Percentiles rank a stretch among this genome's conserved stretches.
These are phyloP conservation scores for Cladosporium sp. DNA, from an alignment of 2,329 filamentous ascomycete genomes.

Conservation along the genomic window DNA sequence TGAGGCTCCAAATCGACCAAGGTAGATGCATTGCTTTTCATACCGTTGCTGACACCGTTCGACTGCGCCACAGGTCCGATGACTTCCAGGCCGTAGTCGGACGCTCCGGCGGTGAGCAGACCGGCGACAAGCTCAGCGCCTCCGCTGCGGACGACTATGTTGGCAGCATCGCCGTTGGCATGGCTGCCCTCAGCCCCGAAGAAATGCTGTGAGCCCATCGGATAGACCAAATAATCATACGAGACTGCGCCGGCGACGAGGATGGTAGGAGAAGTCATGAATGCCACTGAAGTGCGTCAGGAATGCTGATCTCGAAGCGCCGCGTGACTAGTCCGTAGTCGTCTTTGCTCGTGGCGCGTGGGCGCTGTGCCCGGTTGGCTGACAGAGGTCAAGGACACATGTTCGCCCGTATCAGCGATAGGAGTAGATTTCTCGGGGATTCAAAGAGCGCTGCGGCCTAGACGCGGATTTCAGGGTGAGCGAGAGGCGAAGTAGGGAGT, in stretches of 20 bases:
- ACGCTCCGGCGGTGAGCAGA: constrained; percentile 37
- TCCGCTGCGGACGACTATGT: constrained; percentile 36
- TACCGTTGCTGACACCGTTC: constrained; percentile 27
- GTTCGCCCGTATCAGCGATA: not conserved
- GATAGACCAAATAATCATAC: constrained; percentile 38
- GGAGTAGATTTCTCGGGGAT: not conserved
- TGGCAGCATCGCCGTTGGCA: constrained; percentile 25
- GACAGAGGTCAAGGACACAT: constrained; percentile 16
- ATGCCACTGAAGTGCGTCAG: not conserved
- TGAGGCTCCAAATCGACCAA: constrained; percentile 33
- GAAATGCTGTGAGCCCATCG: constrained; percentile 30
- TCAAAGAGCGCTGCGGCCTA: not conserved
- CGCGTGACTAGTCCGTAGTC: constrained; percentile 11
- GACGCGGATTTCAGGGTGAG: constrained; percentile 7
- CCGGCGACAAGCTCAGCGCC: constrained; percentile 38
- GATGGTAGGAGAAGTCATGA: constrained; percentile 25
- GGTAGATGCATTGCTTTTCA: constrained; percentile 36
- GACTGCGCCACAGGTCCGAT: constrained; percentile 32
- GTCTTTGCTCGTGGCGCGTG: constrained; percentile 14
- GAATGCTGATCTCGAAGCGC: constrained; percentile 16
- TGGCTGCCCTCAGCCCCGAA: constrained; percentile 34
- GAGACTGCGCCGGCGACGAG: constrained; percentile 38
- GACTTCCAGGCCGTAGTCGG: constrained; percentile 35
- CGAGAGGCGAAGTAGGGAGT: constrained; percentile 13
- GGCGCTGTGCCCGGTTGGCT: constrained; percentile 19